A percentile compares a stretch with the other conserved stretches of the same genome.
These are phyloP conservation scores for Podospora pseudopauciseta DNA, from an alignment of 495 filamentous ascomycete genomes.

Conservation along the genomic window DNA sequence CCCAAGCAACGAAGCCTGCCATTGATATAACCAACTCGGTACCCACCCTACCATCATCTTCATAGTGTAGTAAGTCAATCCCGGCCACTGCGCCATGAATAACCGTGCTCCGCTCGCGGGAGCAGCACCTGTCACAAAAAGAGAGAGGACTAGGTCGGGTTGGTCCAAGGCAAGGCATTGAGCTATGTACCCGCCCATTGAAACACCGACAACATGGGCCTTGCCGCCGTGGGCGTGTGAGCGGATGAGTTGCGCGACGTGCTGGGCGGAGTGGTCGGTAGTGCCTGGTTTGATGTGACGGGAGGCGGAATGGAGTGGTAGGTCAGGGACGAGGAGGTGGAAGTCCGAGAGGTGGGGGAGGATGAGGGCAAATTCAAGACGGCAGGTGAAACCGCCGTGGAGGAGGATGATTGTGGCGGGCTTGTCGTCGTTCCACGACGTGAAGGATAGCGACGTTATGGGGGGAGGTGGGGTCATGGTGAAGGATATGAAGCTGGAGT, in stretches of 20 bases:
- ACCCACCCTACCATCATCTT: neutral
- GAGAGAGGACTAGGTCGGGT: neutral
- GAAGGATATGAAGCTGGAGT: neutral
- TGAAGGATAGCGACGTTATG: neutral
- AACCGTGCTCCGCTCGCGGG: neutral
- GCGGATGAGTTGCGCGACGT: neutral
- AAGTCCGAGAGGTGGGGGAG: neutral
- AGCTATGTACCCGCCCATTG: neutral
- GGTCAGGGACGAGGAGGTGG: neutral
- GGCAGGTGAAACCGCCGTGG: constrained; percentile 2
- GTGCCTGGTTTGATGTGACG: neutral
- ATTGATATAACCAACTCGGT: neutral
- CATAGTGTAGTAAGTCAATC: neutral
- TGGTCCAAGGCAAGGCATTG: neutral
- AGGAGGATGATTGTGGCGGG: constrained; percentile 12
- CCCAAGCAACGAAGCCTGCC: neutral
- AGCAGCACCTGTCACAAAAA: neutral
- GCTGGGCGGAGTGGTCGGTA: neutral
- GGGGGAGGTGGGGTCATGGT: neutral
- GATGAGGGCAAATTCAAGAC: neutral
- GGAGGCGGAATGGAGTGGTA: neutral
- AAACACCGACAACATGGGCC: neutral
- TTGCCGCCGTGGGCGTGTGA: neutral
- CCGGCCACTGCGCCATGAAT: neutral
- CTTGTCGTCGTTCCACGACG: neutral